phyloP scores from a whole-genome alignment of 352 stramenopile species.

The Globisporangium cystogenes region DNA sequence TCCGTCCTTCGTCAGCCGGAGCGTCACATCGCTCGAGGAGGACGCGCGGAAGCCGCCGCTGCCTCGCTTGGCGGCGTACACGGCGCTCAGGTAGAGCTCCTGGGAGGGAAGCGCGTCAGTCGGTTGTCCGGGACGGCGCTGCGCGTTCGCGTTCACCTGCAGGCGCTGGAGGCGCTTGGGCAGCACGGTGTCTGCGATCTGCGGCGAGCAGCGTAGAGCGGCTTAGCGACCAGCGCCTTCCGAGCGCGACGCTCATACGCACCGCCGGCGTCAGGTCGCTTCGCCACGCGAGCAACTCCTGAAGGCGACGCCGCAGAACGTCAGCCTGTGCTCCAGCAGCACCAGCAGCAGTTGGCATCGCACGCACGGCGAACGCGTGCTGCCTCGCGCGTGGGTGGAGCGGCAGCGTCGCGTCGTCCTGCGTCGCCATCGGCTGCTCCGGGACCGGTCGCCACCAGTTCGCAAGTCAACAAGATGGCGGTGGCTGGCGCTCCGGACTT shows the following conservation, averaged over 20 bases:
- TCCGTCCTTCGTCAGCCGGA: constrained; percentile 4
- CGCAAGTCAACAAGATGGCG: too few species aligned
- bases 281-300: constrained; percentile 24
- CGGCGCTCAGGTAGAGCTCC: constrained; percentile 14
- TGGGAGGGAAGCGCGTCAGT: neutral
- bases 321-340: too few species aligned
- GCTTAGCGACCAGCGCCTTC: too few species aligned
- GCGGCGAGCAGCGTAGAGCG: too few species aligned
- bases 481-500: constrained; percentile 12
- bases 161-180: constrained; percentile 21
- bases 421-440: neutral
- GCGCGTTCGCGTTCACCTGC: constrained; percentile 24
- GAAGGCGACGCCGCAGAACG: neutral
- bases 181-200: constrained; percentile 14
- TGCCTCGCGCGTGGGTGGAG: constrained; percentile 26
- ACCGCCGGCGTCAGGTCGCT: constrained; percentile 12
- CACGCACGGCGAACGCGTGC: constrained; percentile 28
- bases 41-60: neutral
- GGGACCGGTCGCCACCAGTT: too few species aligned
- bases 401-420: constrained; percentile 10
- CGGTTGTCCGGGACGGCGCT: neutral
- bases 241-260: too few species aligned
- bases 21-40: neutral
- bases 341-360: neutral
- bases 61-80: constrained; percentile 27